Base-by-base conservation (phyloP, 164 flowering plant species). In the Hamamelis virginiana region DNA sequence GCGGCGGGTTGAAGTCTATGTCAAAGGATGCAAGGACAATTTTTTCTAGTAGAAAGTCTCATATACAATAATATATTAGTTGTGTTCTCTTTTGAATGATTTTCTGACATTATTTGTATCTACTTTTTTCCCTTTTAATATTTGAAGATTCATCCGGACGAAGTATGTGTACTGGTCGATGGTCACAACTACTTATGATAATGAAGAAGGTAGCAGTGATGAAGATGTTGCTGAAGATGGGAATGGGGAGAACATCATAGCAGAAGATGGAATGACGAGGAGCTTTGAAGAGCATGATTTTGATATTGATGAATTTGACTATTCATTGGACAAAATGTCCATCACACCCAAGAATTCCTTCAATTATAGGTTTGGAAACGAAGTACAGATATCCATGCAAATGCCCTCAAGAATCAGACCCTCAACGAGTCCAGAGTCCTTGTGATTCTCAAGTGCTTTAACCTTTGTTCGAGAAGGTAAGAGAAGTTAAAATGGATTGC, bases 341-440 rank as follows among this genome's bases (percentile, higher is more conserved):
- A 89, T 91, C 8, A 89, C 96, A 0, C 97, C 93, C 22, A 85
- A 33, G 41, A 33, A 33, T 33, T 33, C 41, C 41, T 33, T 33
- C 41, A 33, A 6, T 33, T 33, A 2, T 6, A 33, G 41, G 4
- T 33, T 33, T 33, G 41, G 41, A 33, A 6, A 6, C 6, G 72
- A 33, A 33, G 2, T 33, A 74, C 68, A 77, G 59, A 53, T 45
- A 13, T 65, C 25, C 9, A 72, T 43, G 57, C 78, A 63, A 66
- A 91, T 94, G 98, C 98, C 97, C n/a, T 89, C 96, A 5, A 87
- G 75, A 76, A 82, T 94, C 65, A 79, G 92, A 71, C 95, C 97
- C 43, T 91, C 97, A 1, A 89, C 80, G 6, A 90, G 91, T 65
- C 97, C 98, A 1, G 88, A 81, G 67, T 88, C 83, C 9, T 67